Evolutionary conservation across 306 rosid genomes (phyloP).

Genomic region (barrel medic (Medicago truncatula)): DNA sequence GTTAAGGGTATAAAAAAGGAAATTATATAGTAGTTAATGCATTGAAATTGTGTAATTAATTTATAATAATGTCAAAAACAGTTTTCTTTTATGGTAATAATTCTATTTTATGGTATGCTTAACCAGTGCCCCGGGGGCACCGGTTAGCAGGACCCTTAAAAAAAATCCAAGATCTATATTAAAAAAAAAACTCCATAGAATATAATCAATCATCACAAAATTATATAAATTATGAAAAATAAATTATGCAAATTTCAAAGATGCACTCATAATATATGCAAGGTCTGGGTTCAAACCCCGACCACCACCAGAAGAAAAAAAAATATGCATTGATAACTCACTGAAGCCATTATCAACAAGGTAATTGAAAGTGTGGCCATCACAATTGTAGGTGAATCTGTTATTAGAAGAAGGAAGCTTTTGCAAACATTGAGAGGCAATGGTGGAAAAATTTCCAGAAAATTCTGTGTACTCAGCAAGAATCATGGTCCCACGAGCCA

Average conservation of each 20-base stretch:
- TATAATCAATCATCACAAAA: neutral
- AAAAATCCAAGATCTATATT: conserved; percentile 18
- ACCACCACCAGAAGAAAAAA: no score
- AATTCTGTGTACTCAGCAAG: conserved; percentile 89
- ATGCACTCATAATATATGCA: no score
- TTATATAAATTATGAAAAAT: neutral
- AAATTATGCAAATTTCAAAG: neutral
- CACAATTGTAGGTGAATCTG: conserved; percentile 92
- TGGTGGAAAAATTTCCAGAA: conserved; percentile 71
- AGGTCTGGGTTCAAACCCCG: no score
- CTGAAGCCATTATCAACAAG: conserved; percentile 93
- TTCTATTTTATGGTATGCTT: no score
- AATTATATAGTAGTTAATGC: no score
- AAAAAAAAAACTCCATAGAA: neutral
- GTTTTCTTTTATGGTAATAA: no score
- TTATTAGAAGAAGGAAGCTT: conserved; percentile 91
- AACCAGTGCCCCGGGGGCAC: no score
- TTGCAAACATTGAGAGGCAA: conserved; percentile 94
- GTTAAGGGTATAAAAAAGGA: no score
- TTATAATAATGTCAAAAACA: no score
- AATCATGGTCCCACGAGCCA: conserved; percentile 83
- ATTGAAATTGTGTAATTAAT: no score
- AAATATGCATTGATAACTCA: conserved; percentile 45
- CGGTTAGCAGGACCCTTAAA: no score
- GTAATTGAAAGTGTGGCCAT: conserved; percentile 96